A percentile compares a stretch with the other conserved stretches of the same genome.
Conservation (phyloP, 495 filamentous ascomycete genomes). For the Aspergillus panamensis region DNA sequence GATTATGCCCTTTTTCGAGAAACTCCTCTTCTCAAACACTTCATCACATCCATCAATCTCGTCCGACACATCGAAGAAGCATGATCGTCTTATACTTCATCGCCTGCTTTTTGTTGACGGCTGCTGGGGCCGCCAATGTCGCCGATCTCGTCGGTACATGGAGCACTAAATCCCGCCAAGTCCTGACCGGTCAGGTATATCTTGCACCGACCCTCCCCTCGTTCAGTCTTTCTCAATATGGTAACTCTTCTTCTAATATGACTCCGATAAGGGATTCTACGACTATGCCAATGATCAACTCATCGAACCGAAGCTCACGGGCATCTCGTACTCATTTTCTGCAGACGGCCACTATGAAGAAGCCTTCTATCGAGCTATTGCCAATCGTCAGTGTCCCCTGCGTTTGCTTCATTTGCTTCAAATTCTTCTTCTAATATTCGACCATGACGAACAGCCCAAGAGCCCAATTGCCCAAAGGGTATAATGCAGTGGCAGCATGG, state of each 20-base stretch:
- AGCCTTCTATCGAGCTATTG: constrained; percentile 67
- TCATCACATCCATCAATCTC: background rate
- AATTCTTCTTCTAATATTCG: background rate
- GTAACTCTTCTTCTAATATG: background rate
- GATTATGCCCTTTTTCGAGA: constrained; percentile 13
- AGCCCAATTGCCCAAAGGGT: constrained; percentile 62
- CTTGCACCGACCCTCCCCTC: background rate
- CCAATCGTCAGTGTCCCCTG: constrained; percentile 59
- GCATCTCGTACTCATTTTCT: constrained; percentile 81
- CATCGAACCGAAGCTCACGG: constrained; percentile 65
- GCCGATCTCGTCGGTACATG: constrained; percentile 66
- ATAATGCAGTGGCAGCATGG: constrained; percentile 82
- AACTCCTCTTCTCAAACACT: constrained; percentile 1
- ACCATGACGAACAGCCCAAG: constrained; percentile 43
- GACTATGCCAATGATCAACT: constrained; percentile 66
- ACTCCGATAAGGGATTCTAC: constrained; percentile 64
- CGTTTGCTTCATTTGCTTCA: background rate
- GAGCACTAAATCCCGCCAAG: constrained; percentile 70
- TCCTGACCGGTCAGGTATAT: constrained; percentile 69
- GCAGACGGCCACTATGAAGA: constrained; percentile 68
- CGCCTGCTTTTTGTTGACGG: constrained; percentile 23
- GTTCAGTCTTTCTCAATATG: background rate
- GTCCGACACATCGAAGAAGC: background rate
- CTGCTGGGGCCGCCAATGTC: constrained; percentile 33
- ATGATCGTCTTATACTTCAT: constrained; percentile 22